Base-by-base conservation (phyloP, 1,284 basidiomycete genomes). In the Volvariella surrecta region DNA sequence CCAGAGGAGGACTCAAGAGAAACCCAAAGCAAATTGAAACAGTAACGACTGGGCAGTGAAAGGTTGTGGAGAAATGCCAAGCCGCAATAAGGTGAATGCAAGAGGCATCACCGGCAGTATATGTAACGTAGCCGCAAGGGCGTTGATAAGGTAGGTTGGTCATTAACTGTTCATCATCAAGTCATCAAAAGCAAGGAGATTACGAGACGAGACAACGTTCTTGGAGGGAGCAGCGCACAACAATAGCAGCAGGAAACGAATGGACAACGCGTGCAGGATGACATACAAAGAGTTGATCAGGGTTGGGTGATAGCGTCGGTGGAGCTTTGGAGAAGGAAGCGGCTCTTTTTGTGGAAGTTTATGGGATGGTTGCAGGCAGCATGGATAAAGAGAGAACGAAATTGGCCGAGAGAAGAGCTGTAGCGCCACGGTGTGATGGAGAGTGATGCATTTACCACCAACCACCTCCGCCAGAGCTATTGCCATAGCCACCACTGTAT, bases 171-270 rank as follows among this genome's bases (percentile, higher is more conserved):
- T 42, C 37, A 45, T 62, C 68, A 48, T 70, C 64, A 68, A 56
- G 56, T 66, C 24, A 28, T 28, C 24, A 66, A 68, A 64, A 68
- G n/a, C n/a, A n/a, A n/a, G 73, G 68, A 74, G 74, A 68, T 64
- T 52, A 71, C 69, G 74, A 78, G 74, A 79, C 76, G 70, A 73
- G 70, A 71, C 68, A 62, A 55, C 54, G 46, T 44, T 37, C 44
- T 51, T 57, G 60, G 50, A 54, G 62, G 76, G 74, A 79, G 79
- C 75, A 79, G 76, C 76, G 74, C 74, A 41, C 35, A 42, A 21
- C 31, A 15, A 20, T 18, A 9, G 6, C 11, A 32, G 21, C 9
- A 22, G n/a, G n/a, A 22, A 10, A 22, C 38, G 15, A 15, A 19
- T n/a, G 21, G 19, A 18, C 11, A 20, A 18, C 13, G 13, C 13